These are phyloP conservation scores for Candida pseudoglaebosa DNA, from an alignment of 805 yeast species.

Conservation along the genomic window DNA sequence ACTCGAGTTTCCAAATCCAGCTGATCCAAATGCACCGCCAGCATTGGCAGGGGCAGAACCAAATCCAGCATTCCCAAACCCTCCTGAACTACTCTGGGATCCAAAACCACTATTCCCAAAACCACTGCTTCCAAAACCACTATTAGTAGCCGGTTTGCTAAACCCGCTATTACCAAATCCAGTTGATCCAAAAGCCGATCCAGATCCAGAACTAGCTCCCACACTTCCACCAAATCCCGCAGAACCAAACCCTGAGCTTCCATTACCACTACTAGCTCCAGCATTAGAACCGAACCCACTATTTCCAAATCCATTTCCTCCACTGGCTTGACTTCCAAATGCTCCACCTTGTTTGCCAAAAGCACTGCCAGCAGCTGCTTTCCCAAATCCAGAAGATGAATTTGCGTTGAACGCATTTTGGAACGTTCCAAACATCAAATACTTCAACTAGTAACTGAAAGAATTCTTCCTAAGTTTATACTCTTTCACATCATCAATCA, in stretches of 20 bases:
- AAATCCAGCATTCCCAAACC: slow-evolving; percentile 9
- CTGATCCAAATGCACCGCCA: slow-evolving; percentile 10
- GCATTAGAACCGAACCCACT: slow-evolving; percentile 7
- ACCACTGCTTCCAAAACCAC: slow-evolving; percentile 9
- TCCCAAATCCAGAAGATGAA: slow-evolving; percentile 2
- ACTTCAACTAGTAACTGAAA: too few species aligned
- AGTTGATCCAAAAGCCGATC: slow-evolving; percentile 14
- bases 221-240: slow-evolving; percentile 7
- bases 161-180: slow-evolving; percentile 15
- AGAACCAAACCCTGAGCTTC: slow-evolving; percentile 9
- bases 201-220: slow-evolving; percentile 15
- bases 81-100: slow-evolving; percentile 2
- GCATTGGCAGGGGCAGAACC: slow-evolving; percentile 7
- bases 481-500: too few species aligned
- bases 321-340: slow-evolving; percentile 12
- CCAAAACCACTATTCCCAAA: slow-evolving; percentile 9
- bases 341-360: slow-evolving; percentile 9
- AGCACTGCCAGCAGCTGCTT: slow-evolving; percentile 6
- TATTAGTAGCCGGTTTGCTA: slow-evolving; percentile 8
- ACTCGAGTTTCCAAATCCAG: slow-evolving; percentile 6
- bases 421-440: slow-evolving; percentile 4
- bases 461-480: too few species aligned
- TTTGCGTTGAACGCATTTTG: background rate
- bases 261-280: slow-evolving; percentile 8
- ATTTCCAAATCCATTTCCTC: slow-evolving; percentile 13